Evolutionary conservation across 345 rosid species (phyloP), one percentile per base, ranked within the genome.

Genomic region (Eucalyptus lansdowneana): DNA sequence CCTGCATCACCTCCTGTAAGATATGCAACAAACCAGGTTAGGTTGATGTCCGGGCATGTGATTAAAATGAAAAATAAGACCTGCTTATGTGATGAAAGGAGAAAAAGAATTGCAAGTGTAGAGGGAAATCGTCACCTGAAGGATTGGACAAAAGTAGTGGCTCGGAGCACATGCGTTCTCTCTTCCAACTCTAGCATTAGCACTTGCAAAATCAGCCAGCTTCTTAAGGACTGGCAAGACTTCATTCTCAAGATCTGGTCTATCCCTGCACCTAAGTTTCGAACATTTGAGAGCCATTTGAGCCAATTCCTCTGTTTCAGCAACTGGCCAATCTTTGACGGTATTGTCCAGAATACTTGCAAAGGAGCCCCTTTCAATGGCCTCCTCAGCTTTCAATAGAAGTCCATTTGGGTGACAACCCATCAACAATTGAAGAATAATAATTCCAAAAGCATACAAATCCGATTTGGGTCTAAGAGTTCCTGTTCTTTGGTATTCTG

Each of bases 381-480:
- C 99, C 47, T 94, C 94, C 93, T 96, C 97, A 51, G 92, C 96
- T 42, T 90, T 91, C 65, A 90, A 80, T 7, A 95, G 50, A 90
- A 96, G 96, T 67, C 99, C 95, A 88, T 94, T 95, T 21, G 99
- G 99, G 87, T 91, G 94, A 25, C 95, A 90, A 44, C 92, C 94
- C 12, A 95, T 94, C 89, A 97, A 88, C 69, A 97, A 89, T 93
- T 97, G 98, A 62, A 96, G 97, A 60, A 92, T 92, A 50, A 94
- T 95, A 87, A 97, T 88, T 87, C 99, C 99, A 86, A 97, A 94
- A 12, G 98, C 99, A 90, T 94, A 96, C 34, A 97, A 89, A 94
- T 96, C 99, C 5, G 99, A 97, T 89, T 97, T 97, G 19, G 99
- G 99, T 92, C 98, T 92, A 89, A 96, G 14, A 11, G 98, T 97